These are phyloP conservation scores for Alternaria conjuncta DNA, from an alignment of 2,329 filamentous ascomycete species.

Conservation along the genomic window DNA sequence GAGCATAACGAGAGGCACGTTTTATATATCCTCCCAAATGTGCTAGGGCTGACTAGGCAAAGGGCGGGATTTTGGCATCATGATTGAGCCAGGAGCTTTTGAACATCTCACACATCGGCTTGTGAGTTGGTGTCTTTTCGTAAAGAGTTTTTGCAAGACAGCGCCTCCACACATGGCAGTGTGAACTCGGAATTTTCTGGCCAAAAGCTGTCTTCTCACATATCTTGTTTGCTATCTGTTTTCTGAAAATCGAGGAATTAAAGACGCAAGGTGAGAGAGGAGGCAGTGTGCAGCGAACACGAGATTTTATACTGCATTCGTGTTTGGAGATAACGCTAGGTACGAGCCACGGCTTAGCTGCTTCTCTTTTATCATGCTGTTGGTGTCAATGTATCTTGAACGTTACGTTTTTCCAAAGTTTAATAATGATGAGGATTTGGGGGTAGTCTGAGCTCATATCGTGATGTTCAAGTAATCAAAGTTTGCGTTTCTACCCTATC, in stretches of 20 bases:
- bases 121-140: fast-evolving
- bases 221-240: not conserved
- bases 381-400: not conserved
- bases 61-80: not conserved
- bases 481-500: not conserved
- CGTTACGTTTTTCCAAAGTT: not conserved
- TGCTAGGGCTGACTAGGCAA: not conserved
- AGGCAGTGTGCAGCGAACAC: not conserved
- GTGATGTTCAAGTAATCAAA: not conserved
- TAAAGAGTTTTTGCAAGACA: not conserved
- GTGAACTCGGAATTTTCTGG: not conserved
- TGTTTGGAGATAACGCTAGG: not conserved
- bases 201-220: not conserved
- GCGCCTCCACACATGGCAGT: not conserved
- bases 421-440: not conserved
- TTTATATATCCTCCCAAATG: not conserved
- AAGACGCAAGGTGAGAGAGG: not conserved
- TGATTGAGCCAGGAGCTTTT: not conserved
- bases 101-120: not conserved
- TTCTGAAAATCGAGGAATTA: not conserved
- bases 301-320: not conserved
- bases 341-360: not conserved
- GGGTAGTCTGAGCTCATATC: not conserved
- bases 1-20: not conserved
- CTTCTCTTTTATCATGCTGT: not conserved